Conservation (phyloP, 2,329 filamentous ascomycete genomes). For the Aspergillus phoenicis region DNA sequence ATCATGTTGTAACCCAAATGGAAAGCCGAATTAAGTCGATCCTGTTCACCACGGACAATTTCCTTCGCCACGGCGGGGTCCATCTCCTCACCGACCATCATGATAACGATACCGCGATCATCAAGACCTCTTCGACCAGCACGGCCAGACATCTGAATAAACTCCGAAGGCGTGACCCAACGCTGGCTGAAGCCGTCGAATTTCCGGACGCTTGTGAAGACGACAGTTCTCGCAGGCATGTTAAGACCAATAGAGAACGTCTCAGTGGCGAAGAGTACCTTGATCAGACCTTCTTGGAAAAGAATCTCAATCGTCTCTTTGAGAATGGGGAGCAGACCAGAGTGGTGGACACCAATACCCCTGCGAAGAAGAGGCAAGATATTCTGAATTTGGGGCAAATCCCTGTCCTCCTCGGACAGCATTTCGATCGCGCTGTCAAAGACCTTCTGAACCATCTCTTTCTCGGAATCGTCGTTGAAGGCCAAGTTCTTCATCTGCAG, state of each 20-base stretch:
- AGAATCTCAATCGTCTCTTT: slow-evolving; percentile 99
- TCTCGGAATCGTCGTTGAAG: slow-evolving; percentile 96
- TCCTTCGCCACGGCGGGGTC: slow-evolving; percentile 91
- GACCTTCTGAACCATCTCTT: slow-evolving; percentile 89
- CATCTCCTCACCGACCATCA: slow-evolving; percentile 98
- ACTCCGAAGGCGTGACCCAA: slow-evolving; percentile 91
- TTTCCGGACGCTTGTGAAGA: slow-evolving; percentile 96
- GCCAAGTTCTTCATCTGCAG: slow-evolving; percentile 82
- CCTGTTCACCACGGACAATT: slow-evolving; percentile 94
- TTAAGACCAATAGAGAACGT: slow-evolving; percentile 98
- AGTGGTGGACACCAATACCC: slow-evolving; percentile 97
- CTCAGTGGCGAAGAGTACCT: slow-evolving; percentile 95
- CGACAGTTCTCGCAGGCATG: slow-evolving; percentile 98
- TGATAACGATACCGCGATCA: slow-evolving; percentile 97
- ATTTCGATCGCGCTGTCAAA: slow-evolving; percentile 92
- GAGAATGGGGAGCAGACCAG: slow-evolving; percentile 87
- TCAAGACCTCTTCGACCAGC: slow-evolving; percentile 96
- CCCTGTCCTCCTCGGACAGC: slow-evolving; percentile 86
- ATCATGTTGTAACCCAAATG: slow-evolving; percentile 99
- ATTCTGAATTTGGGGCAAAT: slow-evolving; percentile 85
- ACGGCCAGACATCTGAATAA: slow-evolving; percentile 98
- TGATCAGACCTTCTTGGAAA: slow-evolving; percentile 97
- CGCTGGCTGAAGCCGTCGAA: slow-evolving; percentile 82
- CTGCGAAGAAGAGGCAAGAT: slow-evolving; percentile 84
- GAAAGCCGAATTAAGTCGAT: slow-evolving; percentile 96